phyloP scores from a whole-genome alignment of 192 early-diverging fungal genomes.

The Umbelopsis isabellina region DNA sequence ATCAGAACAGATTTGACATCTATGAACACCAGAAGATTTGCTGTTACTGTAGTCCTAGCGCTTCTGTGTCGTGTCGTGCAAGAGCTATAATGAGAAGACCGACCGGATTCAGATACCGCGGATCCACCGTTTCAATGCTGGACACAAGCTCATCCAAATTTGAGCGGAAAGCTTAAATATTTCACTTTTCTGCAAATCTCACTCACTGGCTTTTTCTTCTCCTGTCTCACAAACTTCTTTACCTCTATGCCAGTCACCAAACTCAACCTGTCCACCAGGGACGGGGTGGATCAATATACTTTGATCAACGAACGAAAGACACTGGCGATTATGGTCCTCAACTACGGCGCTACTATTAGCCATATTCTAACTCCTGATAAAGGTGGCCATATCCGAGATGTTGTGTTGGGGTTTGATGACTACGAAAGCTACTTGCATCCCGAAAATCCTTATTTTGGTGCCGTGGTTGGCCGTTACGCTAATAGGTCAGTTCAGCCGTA shows the following conservation, averaged over 20 bases:
- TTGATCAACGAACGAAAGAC: constrained; percentile 36
- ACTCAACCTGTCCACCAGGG: constrained; percentile 15
- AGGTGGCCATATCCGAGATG: constrained; percentile 55
- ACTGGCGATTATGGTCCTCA: constrained; percentile 49
- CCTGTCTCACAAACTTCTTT: background rate
- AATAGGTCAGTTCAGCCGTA: constrained; percentile 55
- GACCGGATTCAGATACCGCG: too few species aligned
- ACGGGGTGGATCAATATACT: constrained; percentile 36
- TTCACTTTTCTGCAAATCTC: background rate
- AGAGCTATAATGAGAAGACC: too few species aligned
- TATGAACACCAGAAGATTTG: too few species aligned
- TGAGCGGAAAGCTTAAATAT: too few species aligned
- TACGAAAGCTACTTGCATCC: constrained; percentile 47
- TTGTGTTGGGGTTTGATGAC: constrained; percentile 76
- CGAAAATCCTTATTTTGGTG: constrained; percentile 78
- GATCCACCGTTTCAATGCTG: too few species aligned
- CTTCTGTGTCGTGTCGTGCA: too few species aligned
- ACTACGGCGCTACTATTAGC: constrained; percentile 70
- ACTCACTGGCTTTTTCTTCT: background rate
- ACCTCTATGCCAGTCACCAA: constrained; percentile 32
- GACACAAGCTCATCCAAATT: too few species aligned
- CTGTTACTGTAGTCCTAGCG: too few species aligned
- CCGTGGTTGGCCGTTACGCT: constrained; percentile 72
- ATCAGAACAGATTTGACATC: too few species aligned
- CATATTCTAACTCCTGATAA: constrained; percentile 67